Conservation (phyloP, 1,284 basidiomycete genomes). For the Abortiporus biennis region DNA sequence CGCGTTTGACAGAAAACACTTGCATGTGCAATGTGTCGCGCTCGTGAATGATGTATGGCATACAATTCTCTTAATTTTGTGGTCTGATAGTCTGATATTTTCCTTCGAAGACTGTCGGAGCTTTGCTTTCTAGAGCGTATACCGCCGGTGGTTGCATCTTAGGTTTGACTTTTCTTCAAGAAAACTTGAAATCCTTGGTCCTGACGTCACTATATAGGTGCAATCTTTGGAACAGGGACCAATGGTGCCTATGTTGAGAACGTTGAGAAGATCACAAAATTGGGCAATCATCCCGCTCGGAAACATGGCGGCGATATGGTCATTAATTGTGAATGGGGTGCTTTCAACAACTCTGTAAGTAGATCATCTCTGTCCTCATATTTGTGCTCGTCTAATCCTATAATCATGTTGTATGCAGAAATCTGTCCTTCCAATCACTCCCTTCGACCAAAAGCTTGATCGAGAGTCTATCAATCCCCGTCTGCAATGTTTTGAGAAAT, state of each 20-base stretch:
- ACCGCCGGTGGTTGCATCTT: constrained; percentile 84
- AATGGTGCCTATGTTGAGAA: constrained; percentile 97
- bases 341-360: constrained; percentile 83
- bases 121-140: constrained; percentile 89
- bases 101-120: constrained; percentile 88
- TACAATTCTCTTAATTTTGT: neutral
- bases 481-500: constrained; percentile 96
- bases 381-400: neutral
- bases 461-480: constrained; percentile 91
- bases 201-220: constrained; percentile 29
- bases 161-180: constrained; percentile 33
- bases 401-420: constrained; percentile 41
- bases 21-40: constrained; percentile 91
- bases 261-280: constrained; percentile 79
- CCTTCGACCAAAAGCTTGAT: constrained; percentile 93
- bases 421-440: constrained; percentile 81
- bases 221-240: constrained; percentile 97
- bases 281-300: constrained; percentile 56
- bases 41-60: constrained; percentile 89
- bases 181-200: neutral
- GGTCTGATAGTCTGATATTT: constrained; percentile 2
- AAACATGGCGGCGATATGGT: constrained; percentile 79
- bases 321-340: constrained; percentile 98
- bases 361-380: neutral
- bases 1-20: constrained; percentile 89